phyloP scores from a whole-genome alignment of 139 green algal species.

The Pseudopediastrum boryanum region DNA sequence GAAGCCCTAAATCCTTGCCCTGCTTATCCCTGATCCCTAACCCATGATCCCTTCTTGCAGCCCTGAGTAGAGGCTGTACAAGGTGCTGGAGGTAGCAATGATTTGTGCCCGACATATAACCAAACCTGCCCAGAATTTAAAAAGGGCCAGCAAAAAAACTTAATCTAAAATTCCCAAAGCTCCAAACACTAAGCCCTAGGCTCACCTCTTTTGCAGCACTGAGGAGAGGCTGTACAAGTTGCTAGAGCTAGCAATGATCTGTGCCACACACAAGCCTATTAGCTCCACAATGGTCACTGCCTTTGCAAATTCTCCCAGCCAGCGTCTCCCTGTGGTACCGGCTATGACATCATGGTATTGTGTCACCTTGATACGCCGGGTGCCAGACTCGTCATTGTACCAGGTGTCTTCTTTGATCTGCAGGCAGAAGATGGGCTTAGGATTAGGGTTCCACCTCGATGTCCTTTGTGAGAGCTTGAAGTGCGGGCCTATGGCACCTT shows the following conservation, averaged over 20 bases:
- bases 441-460: too few relatives aligned
- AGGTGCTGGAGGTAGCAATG: background rate
- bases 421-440: too few relatives aligned
- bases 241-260: background rate
- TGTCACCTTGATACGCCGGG: background rate
- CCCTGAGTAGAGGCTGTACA: background rate
- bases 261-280: background rate
- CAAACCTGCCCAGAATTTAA: too few relatives aligned
- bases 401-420: conserved; percentile 29
- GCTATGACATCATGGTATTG: conserved; percentile 11
- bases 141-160: too few relatives aligned
- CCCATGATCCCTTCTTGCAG: conserved; percentile 7
- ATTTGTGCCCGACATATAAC: background rate
- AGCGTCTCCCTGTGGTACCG: background rate
- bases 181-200: background rate
- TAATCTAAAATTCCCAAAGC: background rate
- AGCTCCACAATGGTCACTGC: conserved; percentile 28
- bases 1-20: background rate
- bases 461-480: too few relatives aligned
- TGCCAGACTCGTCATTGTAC: background rate
- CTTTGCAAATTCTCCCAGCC: conserved; percentile 12
- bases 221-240: background rate
- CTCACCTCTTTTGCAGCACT: conserved; percentile 9
- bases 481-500: too few relatives aligned
- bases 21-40: too few relatives aligned